phyloP scores from a whole-genome alignment of 2,329 filamentous ascomycete species.

The Apiospora pterosperma region DNA sequence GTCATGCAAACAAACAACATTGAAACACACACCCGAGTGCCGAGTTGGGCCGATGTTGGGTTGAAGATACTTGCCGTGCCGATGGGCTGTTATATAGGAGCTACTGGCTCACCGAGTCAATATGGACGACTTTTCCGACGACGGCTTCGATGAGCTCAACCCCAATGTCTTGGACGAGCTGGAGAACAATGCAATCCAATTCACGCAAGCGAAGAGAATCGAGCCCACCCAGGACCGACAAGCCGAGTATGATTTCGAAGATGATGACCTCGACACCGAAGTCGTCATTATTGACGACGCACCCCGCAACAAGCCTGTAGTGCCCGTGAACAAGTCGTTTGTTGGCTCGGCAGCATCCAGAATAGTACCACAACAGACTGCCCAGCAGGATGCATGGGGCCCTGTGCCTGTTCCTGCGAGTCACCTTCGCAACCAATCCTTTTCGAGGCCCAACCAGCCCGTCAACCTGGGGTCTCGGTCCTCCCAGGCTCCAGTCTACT shows the following conservation, averaged over 20 bases:
- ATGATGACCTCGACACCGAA: slow-evolving; percentile 58
- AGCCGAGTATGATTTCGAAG: slow-evolving; percentile 42
- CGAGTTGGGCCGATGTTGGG: neutral
- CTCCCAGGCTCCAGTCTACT: slow-evolving; percentile 30
- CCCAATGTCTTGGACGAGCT: slow-evolving; percentile 57
- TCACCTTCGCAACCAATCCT: slow-evolving; percentile 16
- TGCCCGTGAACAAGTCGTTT: slow-evolving; percentile 6
- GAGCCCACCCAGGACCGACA: slow-evolving; percentile 22
- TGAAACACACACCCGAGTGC: neutral
- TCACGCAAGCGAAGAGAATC: slow-evolving; percentile 47
- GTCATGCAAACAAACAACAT: neutral
- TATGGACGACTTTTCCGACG: slow-evolving; percentile 60
- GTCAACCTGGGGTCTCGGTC: slow-evolving; percentile 11
- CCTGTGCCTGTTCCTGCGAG: slow-evolving; percentile 18
- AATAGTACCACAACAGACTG: slow-evolving; percentile 4
- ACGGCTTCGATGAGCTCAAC: slow-evolving; percentile 60
- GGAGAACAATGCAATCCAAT: slow-evolving; percentile 60
- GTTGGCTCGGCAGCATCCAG: neutral
- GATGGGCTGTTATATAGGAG: slow-evolving; percentile 20
- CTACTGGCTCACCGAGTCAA: slow-evolving; percentile 33
- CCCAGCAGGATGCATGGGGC: slow-evolving; percentile 15
- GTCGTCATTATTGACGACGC: slow-evolving; percentile 49
- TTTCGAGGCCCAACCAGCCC: slow-evolving; percentile 11
- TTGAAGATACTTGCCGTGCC: slow-evolving; percentile 8
- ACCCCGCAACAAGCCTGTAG: slow-evolving; percentile 33